phyloP scores from a whole-genome alignment of 768 basidiomycete species.

The Amanita exitialis region DNA sequence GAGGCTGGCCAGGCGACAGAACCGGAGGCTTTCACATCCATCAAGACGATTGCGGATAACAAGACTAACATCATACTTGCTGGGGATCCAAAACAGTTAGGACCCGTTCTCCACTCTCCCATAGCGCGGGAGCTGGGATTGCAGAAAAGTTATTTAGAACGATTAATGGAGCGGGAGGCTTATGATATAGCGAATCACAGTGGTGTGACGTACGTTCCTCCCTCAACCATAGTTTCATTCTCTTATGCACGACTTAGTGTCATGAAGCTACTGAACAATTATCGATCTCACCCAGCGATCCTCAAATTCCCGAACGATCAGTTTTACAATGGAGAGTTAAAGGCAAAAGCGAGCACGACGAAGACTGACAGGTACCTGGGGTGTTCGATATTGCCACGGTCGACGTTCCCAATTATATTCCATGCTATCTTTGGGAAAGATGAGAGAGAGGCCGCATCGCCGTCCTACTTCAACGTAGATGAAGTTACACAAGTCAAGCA shows the following conservation, averaged over 20 bases:
- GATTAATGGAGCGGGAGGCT: constrained; percentile 19
- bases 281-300: constrained; percentile 52
- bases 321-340: constrained; percentile 49
- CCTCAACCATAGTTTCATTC: not conserved
- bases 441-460: constrained; percentile 52
- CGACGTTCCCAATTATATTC: constrained; percentile 52
- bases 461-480: constrained; percentile 62
- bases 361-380: constrained; percentile 29
- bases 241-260: constrained; percentile 25
- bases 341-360: constrained; percentile 29
- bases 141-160: constrained; percentile 28
- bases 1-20: constrained; percentile 7
- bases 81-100: constrained; percentile 38
- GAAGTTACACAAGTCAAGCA: constrained; percentile 43
- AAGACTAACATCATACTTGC: constrained; percentile 29
- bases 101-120: constrained; percentile 31
- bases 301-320: constrained; percentile 49
- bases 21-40: not conserved
- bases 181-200: constrained; percentile 10
- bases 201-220: not conserved
- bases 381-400: constrained; percentile 28
- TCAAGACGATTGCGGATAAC: constrained; percentile 26
- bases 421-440: constrained; percentile 53
- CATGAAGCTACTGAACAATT: constrained; percentile 55
- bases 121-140: constrained; percentile 28